Evolutionary conservation across 768 basidiomycete species (phyloP).

Genomic region (Gautieria morchelliformis): DNA sequence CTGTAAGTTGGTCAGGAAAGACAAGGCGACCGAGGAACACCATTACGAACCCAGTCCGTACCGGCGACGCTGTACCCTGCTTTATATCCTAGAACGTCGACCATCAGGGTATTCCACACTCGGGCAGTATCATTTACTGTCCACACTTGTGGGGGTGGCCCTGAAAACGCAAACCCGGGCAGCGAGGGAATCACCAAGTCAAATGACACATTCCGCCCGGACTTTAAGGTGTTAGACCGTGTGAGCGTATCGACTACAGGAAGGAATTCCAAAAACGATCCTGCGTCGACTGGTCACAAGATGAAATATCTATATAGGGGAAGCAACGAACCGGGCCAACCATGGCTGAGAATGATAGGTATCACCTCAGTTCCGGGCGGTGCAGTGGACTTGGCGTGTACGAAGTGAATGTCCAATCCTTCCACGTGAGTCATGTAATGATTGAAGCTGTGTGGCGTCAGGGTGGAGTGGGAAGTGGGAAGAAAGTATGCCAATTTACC

Average conservation of each 20-base stretch:
- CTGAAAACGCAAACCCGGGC: conserved; percentile 16
- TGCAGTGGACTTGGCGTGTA: conserved; percentile 6
- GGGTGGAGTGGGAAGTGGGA: neutral
- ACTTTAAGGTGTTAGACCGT: neutral
- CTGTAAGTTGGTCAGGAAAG: neutral
- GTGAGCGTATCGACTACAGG: neutral
- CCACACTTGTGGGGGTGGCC: conserved; percentile 13
- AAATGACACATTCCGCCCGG: neutral
- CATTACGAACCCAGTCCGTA: conserved; percentile 16
- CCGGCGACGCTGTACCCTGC: conserved; percentile 15
- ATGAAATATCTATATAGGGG: neutral
- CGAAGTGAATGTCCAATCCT: conserved; percentile 7
- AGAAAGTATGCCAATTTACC: neutral
- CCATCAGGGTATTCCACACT: conserved; percentile 20
- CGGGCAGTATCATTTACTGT: conserved; percentile 17
- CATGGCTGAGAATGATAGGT: conserved; percentile 8
- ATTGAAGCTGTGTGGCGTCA: neutral
- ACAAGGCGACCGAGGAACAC: neutral
- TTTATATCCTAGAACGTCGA: conserved; percentile 17
- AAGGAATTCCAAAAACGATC: conserved; percentile 2
- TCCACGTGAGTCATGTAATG: conserved; percentile 7
- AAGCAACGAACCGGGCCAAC: conserved; percentile 5
- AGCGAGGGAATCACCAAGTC: conserved; percentile 11
- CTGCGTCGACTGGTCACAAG: neutral
- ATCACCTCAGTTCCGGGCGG: neutral